Evolutionary conservation across 805 yeast genomes (phyloP), one percentile per base, ranked within the genome.

Genomic region (Kuraishia hungarica): DNA sequence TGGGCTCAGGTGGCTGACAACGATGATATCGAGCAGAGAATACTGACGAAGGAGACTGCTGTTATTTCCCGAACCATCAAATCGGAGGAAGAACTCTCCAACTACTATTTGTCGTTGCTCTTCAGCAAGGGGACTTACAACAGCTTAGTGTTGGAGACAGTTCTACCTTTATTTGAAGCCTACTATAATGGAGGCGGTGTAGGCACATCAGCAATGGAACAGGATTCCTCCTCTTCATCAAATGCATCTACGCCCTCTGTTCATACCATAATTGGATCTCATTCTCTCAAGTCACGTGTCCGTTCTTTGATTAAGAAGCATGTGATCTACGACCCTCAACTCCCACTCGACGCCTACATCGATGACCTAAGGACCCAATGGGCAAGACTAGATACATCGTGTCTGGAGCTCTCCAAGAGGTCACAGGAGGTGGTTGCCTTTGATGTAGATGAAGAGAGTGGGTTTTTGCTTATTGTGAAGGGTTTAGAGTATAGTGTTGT

Each of bases 321-420:
- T 8, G 21, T 26, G 11, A 39, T 46, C 19, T 15, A 8, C 50
- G 39, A 50, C 13, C 19, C 51, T 28, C 35, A 7, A 17, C 28
- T 49, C 17, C 43, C 43, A 35, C 43, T 7, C 4, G 43, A 43
- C 19, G 7, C 26, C 19, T 72, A 72, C 58, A 63, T 72, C 23
- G 56, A 68, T 5, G 72, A 72, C 47, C 58, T 76, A n/a, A 67
- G 70, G 51, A 76, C 76, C 29, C 84, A 84, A 61, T 84, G 96
- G 87, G 72, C 79, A 39, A 82, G 85, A 57, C 78, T 92, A 56
- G 86, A 83, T 56, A 76, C 88, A 1, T 72, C 91, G 24, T 85
- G 96, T 64, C 80, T 79, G 55, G 97, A 91, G 62, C 74, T 87
- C 54, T 79, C 78, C 56, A 85, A 79, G 56, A 76, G 77, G 51